A percentile compares a stretch with the other conserved stretches of the same genome.
Evolutionary conservation across 371 early-diverging fungal genomes (phyloP).

Genomic region (Entomophthora muscae): DNA sequence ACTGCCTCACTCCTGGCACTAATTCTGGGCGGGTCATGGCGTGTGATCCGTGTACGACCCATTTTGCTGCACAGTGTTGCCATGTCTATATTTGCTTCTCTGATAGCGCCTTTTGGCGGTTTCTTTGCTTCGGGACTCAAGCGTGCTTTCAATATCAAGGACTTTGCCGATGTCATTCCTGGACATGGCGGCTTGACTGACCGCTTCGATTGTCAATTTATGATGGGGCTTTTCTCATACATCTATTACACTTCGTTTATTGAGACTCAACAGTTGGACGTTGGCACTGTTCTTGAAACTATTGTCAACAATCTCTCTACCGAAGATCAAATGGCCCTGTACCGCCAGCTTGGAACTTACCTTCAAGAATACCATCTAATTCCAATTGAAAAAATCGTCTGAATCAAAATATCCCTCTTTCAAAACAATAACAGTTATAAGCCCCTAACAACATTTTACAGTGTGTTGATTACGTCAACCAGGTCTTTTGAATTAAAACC

Average conservation of each 20-base stretch:
- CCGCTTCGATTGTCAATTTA: constrained; percentile 95
- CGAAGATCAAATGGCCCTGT: not conserved
- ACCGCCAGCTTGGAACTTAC: not conserved
- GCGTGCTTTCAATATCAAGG: constrained; percentile 96
- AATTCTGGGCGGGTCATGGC: not conserved
- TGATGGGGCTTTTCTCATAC: constrained; percentile 92
- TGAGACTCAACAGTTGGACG: constrained; percentile 15
- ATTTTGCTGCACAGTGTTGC: constrained; percentile 78
- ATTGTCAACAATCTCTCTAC: not conserved
- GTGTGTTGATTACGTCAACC: no score
- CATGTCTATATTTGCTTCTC: constrained; percentile 85
- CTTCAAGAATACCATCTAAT: not conserved
- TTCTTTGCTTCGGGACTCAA: constrained; percentile 98
- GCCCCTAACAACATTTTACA: no score
- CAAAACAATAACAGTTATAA: no score
- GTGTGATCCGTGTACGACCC: constrained; percentile 40
- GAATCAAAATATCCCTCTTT: no score
- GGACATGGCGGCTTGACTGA: constrained; percentile 98
- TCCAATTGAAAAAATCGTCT: not conserved
- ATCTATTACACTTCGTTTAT: constrained; percentile 84
- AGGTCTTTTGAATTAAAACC: no score
- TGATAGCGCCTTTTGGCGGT: constrained; percentile 98
- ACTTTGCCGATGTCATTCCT: constrained; percentile 95
- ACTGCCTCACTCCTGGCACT: not conserved
- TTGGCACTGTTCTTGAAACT: not conserved